These are phyloP conservation scores for Bryoglossum gracile DNA, from an alignment of 495 filamentous ascomycete genomes.

Conservation along the genomic window DNA sequence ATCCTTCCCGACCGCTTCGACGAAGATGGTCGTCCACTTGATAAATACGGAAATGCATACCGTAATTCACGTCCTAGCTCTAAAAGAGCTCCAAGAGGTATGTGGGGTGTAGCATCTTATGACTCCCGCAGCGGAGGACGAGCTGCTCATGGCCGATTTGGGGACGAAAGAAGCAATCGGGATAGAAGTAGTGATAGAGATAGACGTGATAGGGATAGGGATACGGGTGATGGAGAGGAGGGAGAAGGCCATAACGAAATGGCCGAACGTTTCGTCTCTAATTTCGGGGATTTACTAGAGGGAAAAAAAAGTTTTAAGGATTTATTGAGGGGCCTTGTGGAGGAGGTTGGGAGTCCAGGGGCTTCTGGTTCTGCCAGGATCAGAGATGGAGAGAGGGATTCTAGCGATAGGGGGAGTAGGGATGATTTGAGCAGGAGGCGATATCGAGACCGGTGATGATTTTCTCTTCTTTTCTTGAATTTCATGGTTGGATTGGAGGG, in stretches of 20 bases:
- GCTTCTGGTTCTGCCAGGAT: background rate
- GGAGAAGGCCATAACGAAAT: slow-evolving; percentile 10
- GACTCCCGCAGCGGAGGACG: background rate
- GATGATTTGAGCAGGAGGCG: background rate
- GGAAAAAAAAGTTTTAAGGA: slow-evolving; percentile 24
- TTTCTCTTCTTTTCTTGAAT: background rate
- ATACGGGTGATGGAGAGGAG: slow-evolving; percentile 7
- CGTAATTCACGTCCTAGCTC: no score
- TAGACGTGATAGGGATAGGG: slow-evolving; percentile 5
- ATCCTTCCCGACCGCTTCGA: slow-evolving; percentile 61
- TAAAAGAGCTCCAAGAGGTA: no score
- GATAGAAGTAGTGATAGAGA: slow-evolving; percentile 4
- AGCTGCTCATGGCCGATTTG: slow-evolving; percentile 43
- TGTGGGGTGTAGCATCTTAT: background rate
- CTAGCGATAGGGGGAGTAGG: background rate
- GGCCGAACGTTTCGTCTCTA: slow-evolving; percentile 17
- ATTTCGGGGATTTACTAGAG: slow-evolving; percentile 14
- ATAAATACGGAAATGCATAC: slow-evolving; percentile 8
- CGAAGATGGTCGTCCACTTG: slow-evolving; percentile 44
- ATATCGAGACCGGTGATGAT: background rate
- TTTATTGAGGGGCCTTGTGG: slow-evolving; percentile 16
- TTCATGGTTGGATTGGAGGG: background rate
- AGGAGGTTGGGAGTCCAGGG: background rate
- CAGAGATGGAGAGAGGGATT: background rate
- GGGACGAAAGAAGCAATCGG: slow-evolving; percentile 37